Evolutionary conservation across 2,329 filamentous ascomycete species (phyloP).

Genomic region (Monosporascus sp.): DNA sequence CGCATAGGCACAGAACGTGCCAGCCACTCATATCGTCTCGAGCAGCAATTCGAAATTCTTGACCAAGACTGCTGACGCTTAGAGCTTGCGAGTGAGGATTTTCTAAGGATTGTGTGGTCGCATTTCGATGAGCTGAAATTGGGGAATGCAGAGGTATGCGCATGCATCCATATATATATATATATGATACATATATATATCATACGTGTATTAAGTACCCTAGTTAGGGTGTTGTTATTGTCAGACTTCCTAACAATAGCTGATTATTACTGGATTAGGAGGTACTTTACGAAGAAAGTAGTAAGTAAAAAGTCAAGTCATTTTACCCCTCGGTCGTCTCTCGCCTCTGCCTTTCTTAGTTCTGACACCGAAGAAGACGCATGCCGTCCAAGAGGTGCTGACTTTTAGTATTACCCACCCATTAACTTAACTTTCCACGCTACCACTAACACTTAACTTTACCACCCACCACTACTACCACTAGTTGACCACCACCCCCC

Average conservation of each 20-base stretch:
- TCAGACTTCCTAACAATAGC: too few species aligned
- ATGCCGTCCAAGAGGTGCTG: neutral
- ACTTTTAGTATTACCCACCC: neutral
- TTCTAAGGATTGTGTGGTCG: neutral
- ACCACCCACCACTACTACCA: neutral
- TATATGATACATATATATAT: neutral
- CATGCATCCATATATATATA: neutral
- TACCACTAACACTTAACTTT: neutral
- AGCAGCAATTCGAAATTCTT: conserved; percentile 19
- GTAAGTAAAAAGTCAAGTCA: too few species aligned
- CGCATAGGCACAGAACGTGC: conserved; percentile 26
- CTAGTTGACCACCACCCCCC: neutral
- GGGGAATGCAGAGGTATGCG: neutral
- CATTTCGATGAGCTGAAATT: neutral
- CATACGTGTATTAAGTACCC: too few species aligned
- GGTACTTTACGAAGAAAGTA: too few species aligned
- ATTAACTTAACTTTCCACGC: neutral
- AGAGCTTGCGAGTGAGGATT: neutral
- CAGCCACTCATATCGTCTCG: conserved; percentile 34
- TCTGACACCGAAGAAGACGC: neutral
- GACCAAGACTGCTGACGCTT: conserved; percentile 18
- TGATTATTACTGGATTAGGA: too few species aligned
- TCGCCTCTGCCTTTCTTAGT: neutral
- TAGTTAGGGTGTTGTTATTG: too few species aligned
- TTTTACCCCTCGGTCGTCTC: too few species aligned